These are phyloP conservation scores for Glaciozyma martinii DNA, from an alignment of 768 basidiomycete species.

Conservation along the genomic window DNA sequence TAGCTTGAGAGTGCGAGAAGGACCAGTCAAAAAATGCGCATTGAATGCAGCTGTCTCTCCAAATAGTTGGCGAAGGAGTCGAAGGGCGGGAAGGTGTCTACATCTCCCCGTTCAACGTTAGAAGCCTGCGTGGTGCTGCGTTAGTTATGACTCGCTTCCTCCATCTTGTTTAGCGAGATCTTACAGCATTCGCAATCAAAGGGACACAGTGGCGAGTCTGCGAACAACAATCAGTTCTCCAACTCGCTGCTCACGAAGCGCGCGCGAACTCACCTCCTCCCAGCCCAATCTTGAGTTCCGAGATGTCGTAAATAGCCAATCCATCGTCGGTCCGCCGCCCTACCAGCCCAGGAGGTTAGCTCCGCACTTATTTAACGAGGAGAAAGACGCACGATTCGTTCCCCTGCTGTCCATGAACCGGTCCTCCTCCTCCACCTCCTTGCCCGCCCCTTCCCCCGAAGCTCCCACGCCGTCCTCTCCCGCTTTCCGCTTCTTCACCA, in stretches of 20 bases:
- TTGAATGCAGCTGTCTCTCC: too few relatives aligned
- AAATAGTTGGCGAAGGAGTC: too few relatives aligned
- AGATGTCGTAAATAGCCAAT: conserved; percentile 30
- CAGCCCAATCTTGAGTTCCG: conserved; percentile 33
- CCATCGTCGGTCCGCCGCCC: conserved; percentile 35
- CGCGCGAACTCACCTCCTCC: conserved; percentile 27
- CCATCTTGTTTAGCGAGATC: background rate
- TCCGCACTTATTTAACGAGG: too few relatives aligned
- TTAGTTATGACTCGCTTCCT: too few relatives aligned
- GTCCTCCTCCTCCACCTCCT: conserved; percentile 22
- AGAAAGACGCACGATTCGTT: conserved; percentile 1
- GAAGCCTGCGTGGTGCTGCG: background rate
- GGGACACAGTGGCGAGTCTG: conserved; percentile 33
- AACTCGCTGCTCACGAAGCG: too few relatives aligned
- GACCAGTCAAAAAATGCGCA: too few relatives aligned
- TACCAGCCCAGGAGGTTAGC: background rate
- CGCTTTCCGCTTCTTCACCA: conserved; percentile 6
- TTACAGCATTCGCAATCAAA: conserved; percentile 36
- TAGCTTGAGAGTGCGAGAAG: too few relatives aligned
- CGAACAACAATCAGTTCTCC: background rate
- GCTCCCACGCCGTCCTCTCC: conserved; percentile 14
- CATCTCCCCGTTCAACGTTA: conserved; percentile 1
- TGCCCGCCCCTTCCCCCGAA: background rate
- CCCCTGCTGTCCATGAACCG: conserved; percentile 30
- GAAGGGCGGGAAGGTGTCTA: too few relatives aligned